phyloP scores from a whole-genome alignment of 2,329 filamentous ascomycete genomes.

The Rhinocladiella mackenziei region DNA sequence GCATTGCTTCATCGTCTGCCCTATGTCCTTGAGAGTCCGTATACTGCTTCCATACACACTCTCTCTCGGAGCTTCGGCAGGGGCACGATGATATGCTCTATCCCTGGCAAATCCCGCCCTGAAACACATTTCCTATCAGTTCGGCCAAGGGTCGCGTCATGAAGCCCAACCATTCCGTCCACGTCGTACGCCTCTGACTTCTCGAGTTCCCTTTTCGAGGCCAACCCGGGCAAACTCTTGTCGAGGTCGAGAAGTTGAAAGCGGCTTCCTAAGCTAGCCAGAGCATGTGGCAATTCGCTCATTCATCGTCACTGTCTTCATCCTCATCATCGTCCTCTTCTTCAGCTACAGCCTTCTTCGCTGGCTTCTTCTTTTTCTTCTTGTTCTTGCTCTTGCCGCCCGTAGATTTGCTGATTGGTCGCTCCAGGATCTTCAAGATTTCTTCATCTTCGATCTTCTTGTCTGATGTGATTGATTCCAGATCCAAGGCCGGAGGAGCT shows the following conservation, averaged over 20 bases:
- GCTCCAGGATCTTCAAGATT: constrained; percentile 88
- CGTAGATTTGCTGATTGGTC: constrained; percentile 64
- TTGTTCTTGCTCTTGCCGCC: constrained; percentile 77
- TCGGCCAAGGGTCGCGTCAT: constrained; percentile 11
- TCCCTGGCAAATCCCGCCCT: constrained; percentile 2
- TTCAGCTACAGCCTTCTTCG: constrained; percentile 41
- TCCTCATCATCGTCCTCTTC: constrained; percentile 40
- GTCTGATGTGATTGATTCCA: constrained; percentile 82
- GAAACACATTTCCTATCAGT: constrained; percentile 16
- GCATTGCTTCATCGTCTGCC: background rate
- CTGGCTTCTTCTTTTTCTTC: constrained; percentile 79
- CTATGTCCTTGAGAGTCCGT: background rate
- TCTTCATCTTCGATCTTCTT: constrained; percentile 98
- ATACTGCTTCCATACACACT: background rate
- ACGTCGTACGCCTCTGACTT: background rate
- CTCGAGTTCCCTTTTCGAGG: background rate
- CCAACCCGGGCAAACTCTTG: background rate
- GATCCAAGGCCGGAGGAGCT: constrained; percentile 68
- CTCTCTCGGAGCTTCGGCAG: background rate
- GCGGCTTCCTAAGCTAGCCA: background rate
- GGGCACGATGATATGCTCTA: background rate
- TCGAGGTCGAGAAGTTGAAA: background rate
- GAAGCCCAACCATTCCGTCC: too few species aligned
- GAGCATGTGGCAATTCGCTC: constrained; percentile 27
- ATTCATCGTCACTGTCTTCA: constrained; percentile 41